phyloP scores from a whole-genome alignment of 805 yeast genomes.

The Wickerhamiella spandovensis region DNA sequence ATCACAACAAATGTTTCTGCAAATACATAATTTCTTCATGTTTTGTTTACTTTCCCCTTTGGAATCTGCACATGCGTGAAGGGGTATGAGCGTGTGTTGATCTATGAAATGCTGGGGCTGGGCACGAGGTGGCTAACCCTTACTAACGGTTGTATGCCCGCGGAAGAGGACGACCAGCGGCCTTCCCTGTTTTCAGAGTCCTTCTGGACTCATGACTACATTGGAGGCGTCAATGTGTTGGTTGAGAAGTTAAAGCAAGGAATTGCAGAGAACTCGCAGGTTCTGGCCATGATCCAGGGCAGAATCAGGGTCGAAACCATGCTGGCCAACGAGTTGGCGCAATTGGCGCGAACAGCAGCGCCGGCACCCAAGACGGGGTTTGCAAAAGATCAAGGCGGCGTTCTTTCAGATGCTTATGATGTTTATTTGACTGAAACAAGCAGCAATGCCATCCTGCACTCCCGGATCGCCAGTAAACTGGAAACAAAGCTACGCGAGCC shows the following conservation, averaged over 20 bases:
- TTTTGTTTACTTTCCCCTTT: no score
- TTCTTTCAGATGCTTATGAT: slow-evolving; percentile 43
- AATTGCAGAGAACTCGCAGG: slow-evolving; percentile 53
- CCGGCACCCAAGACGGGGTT: slow-evolving; percentile 22
- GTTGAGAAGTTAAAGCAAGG: slow-evolving; percentile 33
- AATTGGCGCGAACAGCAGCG: slow-evolving; percentile 27
- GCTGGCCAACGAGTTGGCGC: slow-evolving; percentile 44
- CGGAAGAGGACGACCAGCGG: neutral
- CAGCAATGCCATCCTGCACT: slow-evolving; percentile 41
- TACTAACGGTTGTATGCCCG: neutral
- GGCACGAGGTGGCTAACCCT: neutral
- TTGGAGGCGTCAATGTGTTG: slow-evolving; percentile 24
- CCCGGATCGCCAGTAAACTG: slow-evolving; percentile 45
- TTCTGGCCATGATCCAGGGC: slow-evolving; percentile 43
- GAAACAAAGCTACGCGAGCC: slow-evolving; percentile 48
- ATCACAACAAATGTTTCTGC: no score
- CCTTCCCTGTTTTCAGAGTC: slow-evolving; percentile 15
- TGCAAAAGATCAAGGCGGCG: slow-evolving; percentile 43
- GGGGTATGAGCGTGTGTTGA: no score
- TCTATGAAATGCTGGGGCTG: neutral
- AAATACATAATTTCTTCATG: no score
- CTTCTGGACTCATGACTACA: slow-evolving; percentile 27
- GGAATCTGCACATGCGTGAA: no score
- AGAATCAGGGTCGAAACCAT: slow-evolving; percentile 54
- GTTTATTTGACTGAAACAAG: slow-evolving; percentile 39